phyloP scores from a whole-genome alignment of 179 eudicot genomes.

The Carnegiea gigantea region DNA sequence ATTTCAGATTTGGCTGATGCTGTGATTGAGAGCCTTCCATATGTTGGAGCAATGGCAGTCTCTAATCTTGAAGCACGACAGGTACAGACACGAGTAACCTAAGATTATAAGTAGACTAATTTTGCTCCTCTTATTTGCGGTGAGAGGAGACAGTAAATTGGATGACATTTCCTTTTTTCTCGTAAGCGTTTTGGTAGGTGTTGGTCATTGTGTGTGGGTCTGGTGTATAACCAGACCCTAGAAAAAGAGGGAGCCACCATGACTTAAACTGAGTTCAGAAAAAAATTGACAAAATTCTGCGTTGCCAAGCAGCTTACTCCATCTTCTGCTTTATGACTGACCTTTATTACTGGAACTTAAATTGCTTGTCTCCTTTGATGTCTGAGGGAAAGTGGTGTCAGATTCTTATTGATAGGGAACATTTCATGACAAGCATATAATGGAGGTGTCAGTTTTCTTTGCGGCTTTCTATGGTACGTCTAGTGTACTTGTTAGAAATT shows the following conservation, averaged over 20 bases:
- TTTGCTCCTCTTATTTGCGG: not conserved
- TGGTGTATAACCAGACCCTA: not conserved
- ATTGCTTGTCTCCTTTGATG: not conserved
- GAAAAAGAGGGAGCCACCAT: not conserved
- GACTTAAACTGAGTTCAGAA: not conserved
- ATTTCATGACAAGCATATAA: not conserved
- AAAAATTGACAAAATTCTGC: not conserved
- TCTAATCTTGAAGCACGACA: conserved; percentile 98
- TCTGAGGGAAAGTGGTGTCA: not conserved
- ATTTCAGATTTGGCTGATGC: conserved; percentile 96
- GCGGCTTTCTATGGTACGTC: no score
- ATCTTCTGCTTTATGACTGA: not conserved
- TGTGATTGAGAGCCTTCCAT: conserved; percentile 95
- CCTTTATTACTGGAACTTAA: not conserved
- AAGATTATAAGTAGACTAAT: not conserved
- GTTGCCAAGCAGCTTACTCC: not conserved
- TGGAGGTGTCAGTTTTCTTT: no score
- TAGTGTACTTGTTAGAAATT: no score
- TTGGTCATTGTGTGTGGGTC: not conserved
- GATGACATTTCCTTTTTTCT: not conserved
- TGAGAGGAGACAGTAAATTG: not conserved
- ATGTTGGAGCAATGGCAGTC: conserved; percentile 99
- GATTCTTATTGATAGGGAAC: not conserved
- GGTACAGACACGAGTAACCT: conserved; percentile 37
- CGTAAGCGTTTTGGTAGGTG: not conserved